Conservation (phyloP, 441 rosid genomes). For the Croton laevigatus region DNA sequence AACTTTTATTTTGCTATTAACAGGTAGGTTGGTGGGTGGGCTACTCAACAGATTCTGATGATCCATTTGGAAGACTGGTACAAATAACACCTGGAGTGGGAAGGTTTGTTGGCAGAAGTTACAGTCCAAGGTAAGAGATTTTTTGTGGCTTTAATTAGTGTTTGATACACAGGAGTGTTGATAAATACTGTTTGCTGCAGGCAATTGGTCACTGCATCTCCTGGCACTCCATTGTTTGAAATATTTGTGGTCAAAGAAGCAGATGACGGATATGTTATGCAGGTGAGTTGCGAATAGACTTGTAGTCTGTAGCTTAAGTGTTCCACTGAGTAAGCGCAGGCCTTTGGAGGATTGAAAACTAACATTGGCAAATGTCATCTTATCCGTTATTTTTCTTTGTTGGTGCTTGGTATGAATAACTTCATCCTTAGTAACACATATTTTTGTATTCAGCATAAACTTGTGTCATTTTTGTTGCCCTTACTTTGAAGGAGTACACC, state of each 20-base stretch:
- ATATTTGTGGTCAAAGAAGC: conserved; percentile 79
- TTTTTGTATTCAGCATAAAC: neutral
- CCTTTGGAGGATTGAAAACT: neutral
- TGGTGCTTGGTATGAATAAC: too few species aligned
- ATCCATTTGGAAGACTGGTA: conserved; percentile 83
- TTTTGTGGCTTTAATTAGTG: conserved; percentile 13
- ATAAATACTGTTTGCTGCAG: conserved; percentile 46
- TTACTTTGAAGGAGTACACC: neutral
- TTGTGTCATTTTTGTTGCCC: neutral
- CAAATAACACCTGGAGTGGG: conserved; percentile 83
- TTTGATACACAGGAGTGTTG: conserved; percentile 17
- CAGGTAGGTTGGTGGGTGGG: conserved; percentile 99
- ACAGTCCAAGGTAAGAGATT: conserved; percentile 67
- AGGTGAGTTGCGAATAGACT: conserved; percentile 44
- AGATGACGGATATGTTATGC: conserved; percentile 64
- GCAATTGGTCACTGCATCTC: conserved; percentile 71
- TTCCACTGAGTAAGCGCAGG: neutral
- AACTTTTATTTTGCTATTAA: conserved; percentile 19
- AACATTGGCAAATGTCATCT: neutral
- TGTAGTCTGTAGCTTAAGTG: conserved; percentile 13
- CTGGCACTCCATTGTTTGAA: conserved; percentile 90
- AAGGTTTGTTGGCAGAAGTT: conserved; percentile 85
- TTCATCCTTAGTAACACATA: neutral
- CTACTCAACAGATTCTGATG: conserved; percentile 67
- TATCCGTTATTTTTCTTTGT: neutral